Evolutionary conservation across 805 yeast species (phyloP), one percentile per base, ranked within the genome.

Genomic region (Kuraishia piskuri): DNA sequence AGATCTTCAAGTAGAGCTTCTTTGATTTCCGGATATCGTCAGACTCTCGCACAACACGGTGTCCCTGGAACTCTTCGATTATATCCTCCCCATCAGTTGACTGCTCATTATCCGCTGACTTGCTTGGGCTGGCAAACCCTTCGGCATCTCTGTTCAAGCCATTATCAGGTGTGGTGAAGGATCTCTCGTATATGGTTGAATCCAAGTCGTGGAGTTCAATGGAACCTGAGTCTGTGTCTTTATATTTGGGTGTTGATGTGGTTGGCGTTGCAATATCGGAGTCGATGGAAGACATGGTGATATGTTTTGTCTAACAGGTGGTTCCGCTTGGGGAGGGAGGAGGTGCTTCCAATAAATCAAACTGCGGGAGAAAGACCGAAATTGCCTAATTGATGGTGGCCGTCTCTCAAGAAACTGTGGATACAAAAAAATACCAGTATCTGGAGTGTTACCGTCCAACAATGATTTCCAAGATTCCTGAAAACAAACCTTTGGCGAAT

Each of bases 1-100:
- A 1, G 22, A 82, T 67, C 62, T 82, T 86, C 3, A 61, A n/a
- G 53, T 70, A 70, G 12, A 82, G 63, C 37, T 65, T 62, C 2
- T 36, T 25, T 37, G 78, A 74, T 10, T 62, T 49, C 22, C 71
- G 65, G 61, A 76, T 68, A 58, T 77, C 71, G n/a, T 55, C 59
- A 2, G 78, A 62, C 50, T 73, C 80, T 3, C 78, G 53, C 7
- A 59, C 45, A 3, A 68, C 63, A 6, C 19, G 22, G 31, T 63
- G 64, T 2, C 62, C 68, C 26, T 59, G 55, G 48, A 50, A 61
- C 7, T 56, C 56, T 3, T 56, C 56, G 3, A 52, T 53, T 37
- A 19, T 19, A 8, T 37, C 37, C 26, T 49, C 51, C 17, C 40
- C 40, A 31, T 31, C 17, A 6, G 3, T 6, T 31, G 40, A 31